Conservation (phyloP, 768 basidiomycete genomes). For the Harrya chromipes region DNA sequence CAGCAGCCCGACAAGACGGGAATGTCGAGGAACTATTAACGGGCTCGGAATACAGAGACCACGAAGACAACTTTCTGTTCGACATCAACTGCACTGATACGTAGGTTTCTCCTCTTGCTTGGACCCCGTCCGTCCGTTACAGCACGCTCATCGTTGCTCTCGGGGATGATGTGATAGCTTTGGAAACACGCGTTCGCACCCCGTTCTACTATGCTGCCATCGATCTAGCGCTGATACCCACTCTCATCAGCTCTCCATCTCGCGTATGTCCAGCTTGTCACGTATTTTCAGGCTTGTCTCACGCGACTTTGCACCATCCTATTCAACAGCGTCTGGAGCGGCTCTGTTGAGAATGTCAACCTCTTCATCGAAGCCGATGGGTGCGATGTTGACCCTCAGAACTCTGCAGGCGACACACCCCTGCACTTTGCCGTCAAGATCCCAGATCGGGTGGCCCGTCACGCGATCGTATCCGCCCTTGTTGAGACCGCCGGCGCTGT, state of each 20-base stretch:
- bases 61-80: constrained; percentile 21
- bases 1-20: constrained; percentile 23
- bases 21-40: constrained; percentile 26
- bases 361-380: constrained; percentile 24
- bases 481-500: constrained; percentile 22
- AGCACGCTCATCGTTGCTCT: neutral
- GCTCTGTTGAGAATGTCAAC: constrained; percentile 18
- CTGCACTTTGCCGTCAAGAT: constrained; percentile 28
- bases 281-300: neutral
- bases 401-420: constrained; percentile 25
- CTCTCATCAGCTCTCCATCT: constrained; percentile 27
- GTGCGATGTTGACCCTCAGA: constrained; percentile 29
- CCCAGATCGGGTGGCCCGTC: constrained; percentile 9
- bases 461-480: constrained; percentile 21
- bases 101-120: constrained; percentile 15
- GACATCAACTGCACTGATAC: constrained; percentile 31
- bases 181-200: constrained; percentile 30
- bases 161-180: constrained; percentile 8
- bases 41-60: constrained; percentile 20
- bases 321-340: constrained; percentile 14
- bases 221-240: constrained; percentile 11
- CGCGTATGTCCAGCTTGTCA: constrained; percentile 21
- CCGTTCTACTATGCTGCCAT: neutral
- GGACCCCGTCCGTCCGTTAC: neutral
- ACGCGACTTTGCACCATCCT: neutral